Base-by-base conservation (phyloP, 306 rosid species). In the Sphenostylis stenocarpa region DNA sequence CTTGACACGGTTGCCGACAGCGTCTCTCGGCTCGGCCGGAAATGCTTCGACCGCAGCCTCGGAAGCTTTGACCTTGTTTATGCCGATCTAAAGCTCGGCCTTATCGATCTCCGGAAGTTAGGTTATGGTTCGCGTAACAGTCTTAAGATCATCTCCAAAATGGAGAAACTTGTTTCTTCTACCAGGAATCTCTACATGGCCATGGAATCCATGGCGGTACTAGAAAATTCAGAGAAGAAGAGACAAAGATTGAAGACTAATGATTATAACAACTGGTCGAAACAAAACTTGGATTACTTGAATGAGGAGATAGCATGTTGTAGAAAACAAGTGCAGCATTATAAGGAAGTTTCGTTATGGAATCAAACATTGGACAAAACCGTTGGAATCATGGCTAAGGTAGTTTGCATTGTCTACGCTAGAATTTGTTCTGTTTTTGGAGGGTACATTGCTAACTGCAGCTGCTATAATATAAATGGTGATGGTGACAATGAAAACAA, bases 331-430 rank as follows among this genome's bases (percentile, higher is more conserved):
- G 90, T 91, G 26, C 83, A 80, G 34, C 86, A 78, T 76, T 86
- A 58, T 63, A 89, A 75, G 76, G 88, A 83, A n/a, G 70, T 33
- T 8, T 91, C 97, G 0, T 73, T 91, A 0, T 91, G 97, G 97
- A 82, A 57, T 48, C 87, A 87, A 72, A 81, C 88, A 29, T 86
- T 87, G 3, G 91, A 89, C 36, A 81, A 81, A 28, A 81, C 72
- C n/a, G 83, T 89, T 3, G 84, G 82, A 16, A 61, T 85, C 31
- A 91, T 89, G 97, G 87, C 90, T 0, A 76, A 88, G 51, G 56
- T 82, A 0, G 31, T 89, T 17, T 87, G 88, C 78, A 55, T 91
- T 33, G n/a, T 89, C 0, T 88, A 85, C 20, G 82, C 92, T 0
- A 79, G 97, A 56, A 72, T 91, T 38, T 81, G 79, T 7, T 63